These are phyloP conservation scores for Obba rivulosa DNA, from an alignment of 768 basidiomycete species.

Conservation along the genomic window DNA sequence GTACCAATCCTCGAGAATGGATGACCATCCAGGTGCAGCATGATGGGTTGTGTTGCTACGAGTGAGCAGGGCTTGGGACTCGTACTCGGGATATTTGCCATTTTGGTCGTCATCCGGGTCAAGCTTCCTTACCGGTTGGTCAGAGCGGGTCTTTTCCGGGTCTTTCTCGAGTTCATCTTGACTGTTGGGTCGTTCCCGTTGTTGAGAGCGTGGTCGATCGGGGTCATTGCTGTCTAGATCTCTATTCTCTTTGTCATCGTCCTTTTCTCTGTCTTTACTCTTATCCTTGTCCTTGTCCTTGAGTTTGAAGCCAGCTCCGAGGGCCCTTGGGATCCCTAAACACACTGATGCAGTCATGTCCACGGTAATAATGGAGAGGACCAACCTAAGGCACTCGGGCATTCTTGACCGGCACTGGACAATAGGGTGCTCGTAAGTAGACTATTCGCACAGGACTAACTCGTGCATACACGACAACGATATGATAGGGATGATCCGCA, in stretches of 20 bases:
- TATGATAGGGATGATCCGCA: conserved; percentile 63
- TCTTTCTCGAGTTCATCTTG: conserved; percentile 20
- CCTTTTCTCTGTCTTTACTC: conserved; percentile 32
- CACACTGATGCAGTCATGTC: neutral
- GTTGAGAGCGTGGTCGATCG: conserved; percentile 17
- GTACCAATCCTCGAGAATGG: conserved; percentile 71
- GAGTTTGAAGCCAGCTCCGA: conserved; percentile 75
- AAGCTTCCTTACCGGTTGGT: no score
- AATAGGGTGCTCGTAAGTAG: conserved; percentile 21
- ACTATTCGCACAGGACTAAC: neutral
- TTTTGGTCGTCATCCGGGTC: conserved; percentile 19
- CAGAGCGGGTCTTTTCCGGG: conserved; percentile 1
- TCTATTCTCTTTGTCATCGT: neutral
- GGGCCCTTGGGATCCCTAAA: conserved; percentile 69
- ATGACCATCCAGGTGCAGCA: conserved; percentile 59
- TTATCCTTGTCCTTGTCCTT: conserved; percentile 45
- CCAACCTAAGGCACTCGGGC: conserved; percentile 70
- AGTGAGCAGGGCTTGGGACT: conserved; percentile 2
- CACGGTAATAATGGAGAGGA: neutral
- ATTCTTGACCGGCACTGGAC: conserved; percentile 68
- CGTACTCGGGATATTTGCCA: neutral
- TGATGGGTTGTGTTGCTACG: conserved; percentile 14
- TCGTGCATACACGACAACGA: conserved; percentile 64
- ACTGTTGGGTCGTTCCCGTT: conserved; percentile 15
- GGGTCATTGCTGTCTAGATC: conserved; percentile 22